Evolutionary conservation across 192 early-diverging fungal genomes (phyloP).

Genomic region (Backusella luteola): DNA sequence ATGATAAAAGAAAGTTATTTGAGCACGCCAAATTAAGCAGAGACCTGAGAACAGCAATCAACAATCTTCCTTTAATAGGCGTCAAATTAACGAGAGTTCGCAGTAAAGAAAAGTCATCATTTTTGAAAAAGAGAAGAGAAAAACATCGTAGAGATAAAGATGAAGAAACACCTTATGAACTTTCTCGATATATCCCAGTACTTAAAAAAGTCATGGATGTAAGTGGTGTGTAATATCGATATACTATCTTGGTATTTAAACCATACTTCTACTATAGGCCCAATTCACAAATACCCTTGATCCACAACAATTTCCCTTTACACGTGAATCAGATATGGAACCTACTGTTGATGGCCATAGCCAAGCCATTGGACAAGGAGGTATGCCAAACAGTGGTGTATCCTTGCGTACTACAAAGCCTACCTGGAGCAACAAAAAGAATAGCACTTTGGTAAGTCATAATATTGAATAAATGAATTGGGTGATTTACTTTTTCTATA

Average conservation of each 20-base stretch:
- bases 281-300: constrained; percentile 53
- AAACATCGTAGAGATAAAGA: constrained; percentile 49
- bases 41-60: constrained; percentile 74
- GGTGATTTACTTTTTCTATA: background rate
- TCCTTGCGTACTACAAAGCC: constrained; percentile 38
- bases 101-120: constrained; percentile 49
- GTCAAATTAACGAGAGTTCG: constrained; percentile 54
- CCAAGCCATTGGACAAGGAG: constrained; percentile 13
- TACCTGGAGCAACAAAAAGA: constrained; percentile 22
- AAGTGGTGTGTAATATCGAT: background rate
- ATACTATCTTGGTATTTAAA: too few species aligned
- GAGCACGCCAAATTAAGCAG: constrained; percentile 66
- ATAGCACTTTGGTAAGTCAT: constrained; percentile 9
- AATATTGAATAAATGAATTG: background rate
- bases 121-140: constrained; percentile 40
- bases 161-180: constrained; percentile 64
- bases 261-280: constrained; percentile 33
- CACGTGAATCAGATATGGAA: constrained; percentile 47
- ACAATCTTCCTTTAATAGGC: constrained; percentile 68
- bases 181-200: constrained; percentile 74
- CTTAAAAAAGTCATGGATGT: constrained; percentile 60
- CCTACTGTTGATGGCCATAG: constrained; percentile 20
- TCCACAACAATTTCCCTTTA: constrained; percentile 60
- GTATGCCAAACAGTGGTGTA: constrained; percentile 32
- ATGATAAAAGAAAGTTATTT: constrained; percentile 70